phyloP scores from a whole-genome alignment of 306 rosid genomes.

The Prunus kanzakura region DNA sequence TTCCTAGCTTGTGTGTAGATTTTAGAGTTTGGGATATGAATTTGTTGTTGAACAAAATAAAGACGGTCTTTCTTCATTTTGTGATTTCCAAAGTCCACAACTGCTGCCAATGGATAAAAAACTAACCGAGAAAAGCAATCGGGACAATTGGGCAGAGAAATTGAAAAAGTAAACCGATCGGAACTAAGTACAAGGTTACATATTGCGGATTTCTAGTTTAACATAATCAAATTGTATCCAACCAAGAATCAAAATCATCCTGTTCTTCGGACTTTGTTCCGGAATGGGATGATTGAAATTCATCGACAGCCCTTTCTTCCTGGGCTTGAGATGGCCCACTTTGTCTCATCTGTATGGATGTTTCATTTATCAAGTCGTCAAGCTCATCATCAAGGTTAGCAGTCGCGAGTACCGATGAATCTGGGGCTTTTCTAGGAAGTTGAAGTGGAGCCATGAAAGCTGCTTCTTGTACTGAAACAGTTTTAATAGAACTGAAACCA shows the following conservation, averaged over 20 bases:
- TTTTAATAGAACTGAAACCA: slow-evolving; percentile 13
- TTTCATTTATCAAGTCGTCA: slow-evolving; percentile 65
- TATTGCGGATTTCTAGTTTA: background rate
- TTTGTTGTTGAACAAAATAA: too few relatives aligned
- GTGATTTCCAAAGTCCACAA: too few relatives aligned
- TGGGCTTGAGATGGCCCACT: slow-evolving; percentile 20
- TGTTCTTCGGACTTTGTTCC: slow-evolving; percentile 38
- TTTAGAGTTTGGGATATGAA: too few relatives aligned
- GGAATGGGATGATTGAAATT: slow-evolving; percentile 34
- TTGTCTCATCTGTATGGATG: slow-evolving; percentile 41
- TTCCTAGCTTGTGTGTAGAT: too few relatives aligned
- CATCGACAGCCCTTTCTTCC: slow-evolving; percentile 26
- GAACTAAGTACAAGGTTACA: background rate
- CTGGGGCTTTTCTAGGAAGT: slow-evolving; percentile 29
- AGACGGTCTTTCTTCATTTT: too few relatives aligned
- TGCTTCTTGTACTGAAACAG: slow-evolving; percentile 25
- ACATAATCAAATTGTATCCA: slow-evolving; percentile 54
- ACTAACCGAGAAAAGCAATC: background rate
- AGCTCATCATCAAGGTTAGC: slow-evolving; percentile 60
- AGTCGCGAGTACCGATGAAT: slow-evolving; percentile 17
- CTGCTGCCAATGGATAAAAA: too few relatives aligned
- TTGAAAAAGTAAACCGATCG: background rate
- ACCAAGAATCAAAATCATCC: slow-evolving; percentile 77
- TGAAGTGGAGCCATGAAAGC: slow-evolving; percentile 25
- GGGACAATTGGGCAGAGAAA: background rate